These are phyloP conservation scores for Sarcodon sp. DNA, from an alignment of 768 basidiomycete species.

Conservation along the genomic window DNA sequence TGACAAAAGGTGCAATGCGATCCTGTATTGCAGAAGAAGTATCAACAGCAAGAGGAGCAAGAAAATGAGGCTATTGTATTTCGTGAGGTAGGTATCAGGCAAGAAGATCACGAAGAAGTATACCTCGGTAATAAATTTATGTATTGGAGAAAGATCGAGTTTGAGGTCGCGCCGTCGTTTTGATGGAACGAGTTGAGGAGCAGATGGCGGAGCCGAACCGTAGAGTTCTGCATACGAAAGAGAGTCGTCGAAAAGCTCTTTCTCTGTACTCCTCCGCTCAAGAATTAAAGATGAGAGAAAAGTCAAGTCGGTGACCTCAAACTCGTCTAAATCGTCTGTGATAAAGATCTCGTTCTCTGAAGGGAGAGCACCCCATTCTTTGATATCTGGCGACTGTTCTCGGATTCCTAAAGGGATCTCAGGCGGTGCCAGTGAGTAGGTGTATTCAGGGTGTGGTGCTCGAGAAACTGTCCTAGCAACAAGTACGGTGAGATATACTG, in stretches of 20 bases:
- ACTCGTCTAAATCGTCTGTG: neutral
- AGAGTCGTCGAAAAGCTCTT: neutral
- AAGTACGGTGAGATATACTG: too few relatives aligned
- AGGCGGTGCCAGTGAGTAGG: too few relatives aligned
- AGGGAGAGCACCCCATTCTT: neutral
- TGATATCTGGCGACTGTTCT: too few relatives aligned
- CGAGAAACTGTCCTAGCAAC: too few relatives aligned
- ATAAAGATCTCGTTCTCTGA: neutral
- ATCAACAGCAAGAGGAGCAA: neutral
- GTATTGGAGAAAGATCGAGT: neutral
- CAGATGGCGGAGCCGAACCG: neutral
- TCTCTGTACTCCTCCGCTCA: neutral
- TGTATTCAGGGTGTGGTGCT: too few relatives aligned
- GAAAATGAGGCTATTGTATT: neutral
- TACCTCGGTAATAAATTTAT: neutral
- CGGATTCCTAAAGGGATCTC: too few relatives aligned
- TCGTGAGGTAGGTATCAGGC: neutral
- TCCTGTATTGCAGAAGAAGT: neutral
- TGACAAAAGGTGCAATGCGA: neutral
- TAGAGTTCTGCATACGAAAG: neutral
- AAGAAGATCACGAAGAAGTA: neutral
- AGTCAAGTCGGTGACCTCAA: neutral
- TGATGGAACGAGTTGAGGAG: neutral
- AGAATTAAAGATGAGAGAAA: neutral
- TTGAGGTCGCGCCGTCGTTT: neutral